phyloP scores from a whole-genome alignment of 805 yeast genomes.

The Metschnikowia hibisci region DNA sequence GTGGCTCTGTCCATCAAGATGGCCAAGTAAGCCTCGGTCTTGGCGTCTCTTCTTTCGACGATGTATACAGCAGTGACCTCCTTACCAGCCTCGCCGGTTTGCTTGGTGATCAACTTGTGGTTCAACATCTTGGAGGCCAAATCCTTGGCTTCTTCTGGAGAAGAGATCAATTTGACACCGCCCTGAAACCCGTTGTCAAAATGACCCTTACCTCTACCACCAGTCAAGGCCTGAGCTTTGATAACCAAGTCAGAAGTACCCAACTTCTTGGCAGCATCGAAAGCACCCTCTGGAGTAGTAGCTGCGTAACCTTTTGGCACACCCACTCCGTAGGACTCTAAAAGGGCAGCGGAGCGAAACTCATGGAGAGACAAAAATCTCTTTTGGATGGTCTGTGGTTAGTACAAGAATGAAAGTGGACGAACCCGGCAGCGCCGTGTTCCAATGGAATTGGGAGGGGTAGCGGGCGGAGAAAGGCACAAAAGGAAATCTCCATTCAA shows the following conservation, averaged over 20 bases:
- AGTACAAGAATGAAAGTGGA: constrained; percentile 12
- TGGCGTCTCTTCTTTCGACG: constrained; percentile 90
- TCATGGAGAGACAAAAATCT: constrained; percentile 92
- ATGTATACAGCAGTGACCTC: constrained; percentile 94
- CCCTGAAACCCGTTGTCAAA: constrained; percentile 94
- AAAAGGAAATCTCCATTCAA: too few relatives aligned
- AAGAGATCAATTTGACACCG: constrained; percentile 86
- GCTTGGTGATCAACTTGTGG: constrained; percentile 94
- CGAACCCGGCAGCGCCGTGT: neutral
- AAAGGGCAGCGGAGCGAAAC: constrained; percentile 87
- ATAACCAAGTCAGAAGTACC: constrained; percentile 80
- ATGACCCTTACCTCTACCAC: constrained; percentile 99
- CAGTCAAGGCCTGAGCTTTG: constrained; percentile 98
- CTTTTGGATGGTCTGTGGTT: constrained; percentile 34
- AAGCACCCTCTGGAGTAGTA: constrained; percentile 84
- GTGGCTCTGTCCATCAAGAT: constrained; percentile 90
- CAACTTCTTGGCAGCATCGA: constrained; percentile 70
- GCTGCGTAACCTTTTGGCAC: constrained; percentile 93
- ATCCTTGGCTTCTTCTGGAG: constrained; percentile 82
- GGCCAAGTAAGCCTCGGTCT: constrained; percentile 93
- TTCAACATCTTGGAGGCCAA: constrained; percentile 85
- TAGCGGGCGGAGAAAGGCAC: too few relatives aligned
- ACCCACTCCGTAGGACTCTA: constrained; percentile 79
- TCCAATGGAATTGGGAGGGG: too few relatives aligned
- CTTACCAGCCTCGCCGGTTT: constrained; percentile 96